These are phyloP conservation scores for Cryptococcus hybrid DNA, from an alignment of 1,284 basidiomycete species.

Conservation along the genomic window DNA sequence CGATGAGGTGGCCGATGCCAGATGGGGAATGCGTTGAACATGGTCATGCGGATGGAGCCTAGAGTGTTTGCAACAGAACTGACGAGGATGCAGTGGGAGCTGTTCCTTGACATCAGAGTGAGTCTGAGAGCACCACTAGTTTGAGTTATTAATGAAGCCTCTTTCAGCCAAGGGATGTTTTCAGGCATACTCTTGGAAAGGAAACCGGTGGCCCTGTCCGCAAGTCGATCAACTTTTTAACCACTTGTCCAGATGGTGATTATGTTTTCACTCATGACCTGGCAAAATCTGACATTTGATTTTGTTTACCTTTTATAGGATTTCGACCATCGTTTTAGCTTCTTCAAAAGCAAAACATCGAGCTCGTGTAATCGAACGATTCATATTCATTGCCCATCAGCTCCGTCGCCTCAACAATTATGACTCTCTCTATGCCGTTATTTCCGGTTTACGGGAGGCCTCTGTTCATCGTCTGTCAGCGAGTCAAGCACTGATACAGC, in stretches of 20 bases:
- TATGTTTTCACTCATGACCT: not conserved
- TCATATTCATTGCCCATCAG: conserved; percentile 43
- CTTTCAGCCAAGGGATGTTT: conserved; percentile 40
- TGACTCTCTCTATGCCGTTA: conserved; percentile 45
- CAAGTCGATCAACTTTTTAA: conserved; percentile 48
- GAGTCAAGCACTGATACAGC: conserved; percentile 36
- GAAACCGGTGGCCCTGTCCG: conserved; percentile 43
- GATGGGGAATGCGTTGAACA: conserved; percentile 20
- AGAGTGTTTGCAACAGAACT: conserved; percentile 44
- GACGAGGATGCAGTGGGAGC: conserved; percentile 47
- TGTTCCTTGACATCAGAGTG: conserved; percentile 42
- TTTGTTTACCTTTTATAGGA: conserved; percentile 18
- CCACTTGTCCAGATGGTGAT: conserved; percentile 44
- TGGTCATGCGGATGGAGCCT: conserved; percentile 29
- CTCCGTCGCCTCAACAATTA: conserved; percentile 50
- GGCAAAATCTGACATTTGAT: not conserved
- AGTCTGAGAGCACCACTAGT: conserved; percentile 8
- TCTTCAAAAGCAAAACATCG: conserved; percentile 46
- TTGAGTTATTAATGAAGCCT: not conserved
- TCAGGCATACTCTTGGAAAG: conserved; percentile 48
- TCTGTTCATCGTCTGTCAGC: conserved; percentile 40
- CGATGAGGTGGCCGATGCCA: conserved; percentile 14
- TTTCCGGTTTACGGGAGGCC: conserved; percentile 47
- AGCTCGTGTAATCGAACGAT: conserved; percentile 45
- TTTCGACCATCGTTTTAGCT: conserved; percentile 47